phyloP scores from a whole-genome alignment of 805 yeast genomes.

The baker's yeast (Saccharomyces cerevisiae) region DNA sequence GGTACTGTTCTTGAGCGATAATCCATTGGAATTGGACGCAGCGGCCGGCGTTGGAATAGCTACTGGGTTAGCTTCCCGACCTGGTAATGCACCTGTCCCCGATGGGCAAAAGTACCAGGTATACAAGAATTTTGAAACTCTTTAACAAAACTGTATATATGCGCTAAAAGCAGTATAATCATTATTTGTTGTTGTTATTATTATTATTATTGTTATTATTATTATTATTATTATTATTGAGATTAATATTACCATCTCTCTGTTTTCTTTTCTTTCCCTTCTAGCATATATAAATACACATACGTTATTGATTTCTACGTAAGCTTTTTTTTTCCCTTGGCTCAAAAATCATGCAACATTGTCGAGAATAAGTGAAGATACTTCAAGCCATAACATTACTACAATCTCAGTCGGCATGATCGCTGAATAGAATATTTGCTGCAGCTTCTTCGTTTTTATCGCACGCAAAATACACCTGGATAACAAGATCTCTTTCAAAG shows the following conservation, averaged over 20 bases:
- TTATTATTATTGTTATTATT: not conserved
- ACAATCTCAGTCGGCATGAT: slow-evolving; percentile 34
- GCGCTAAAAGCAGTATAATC: not conserved
- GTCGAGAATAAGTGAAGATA: not conserved
- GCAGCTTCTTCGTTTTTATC: slow-evolving; percentile 96
- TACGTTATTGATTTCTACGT: not conserved
- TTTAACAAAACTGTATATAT: not conserved
- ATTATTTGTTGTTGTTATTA: too few species aligned
- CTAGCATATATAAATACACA: not conserved
- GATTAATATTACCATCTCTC: not conserved
- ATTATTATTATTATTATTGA: not conserved
- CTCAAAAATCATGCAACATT: not conserved
- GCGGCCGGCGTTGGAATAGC: slow-evolving; percentile 59
- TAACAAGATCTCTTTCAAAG: slow-evolving; percentile 76
- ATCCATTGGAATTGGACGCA: slow-evolving; percentile 66
- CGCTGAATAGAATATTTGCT: slow-evolving; percentile 79
- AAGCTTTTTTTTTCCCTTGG: not conserved
- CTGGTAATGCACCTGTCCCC: slow-evolving; percentile 58
- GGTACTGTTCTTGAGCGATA: slow-evolving; percentile 72
- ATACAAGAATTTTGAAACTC: not conserved
- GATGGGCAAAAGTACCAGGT: slow-evolving; percentile 27
- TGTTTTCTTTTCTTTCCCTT: not conserved
- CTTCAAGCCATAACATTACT: not conserved
- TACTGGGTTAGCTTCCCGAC: slow-evolving; percentile 54
- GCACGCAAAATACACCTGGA: slow-evolving; percentile 94